A percentile compares a stretch with the other conserved stretches of the same genome.
These are phyloP conservation scores for Ettlia oleoabundans DNA, from an alignment of 139 green algal genomes.

Conservation along the genomic window DNA sequence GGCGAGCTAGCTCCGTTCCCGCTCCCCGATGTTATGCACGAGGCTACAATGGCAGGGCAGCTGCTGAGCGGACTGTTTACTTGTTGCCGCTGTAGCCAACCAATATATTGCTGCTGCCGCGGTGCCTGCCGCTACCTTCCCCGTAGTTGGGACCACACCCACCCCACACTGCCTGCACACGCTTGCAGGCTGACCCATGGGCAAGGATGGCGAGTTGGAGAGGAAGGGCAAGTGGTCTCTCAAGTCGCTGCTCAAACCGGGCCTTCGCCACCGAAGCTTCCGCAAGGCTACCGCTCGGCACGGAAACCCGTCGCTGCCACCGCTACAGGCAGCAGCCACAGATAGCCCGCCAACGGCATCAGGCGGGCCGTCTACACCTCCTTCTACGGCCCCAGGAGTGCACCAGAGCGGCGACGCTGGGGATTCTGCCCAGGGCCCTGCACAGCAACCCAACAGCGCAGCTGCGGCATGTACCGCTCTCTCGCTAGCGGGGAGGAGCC, in stretches of 20 bases:
- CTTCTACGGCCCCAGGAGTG: not conserved
- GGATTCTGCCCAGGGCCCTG: not conserved
- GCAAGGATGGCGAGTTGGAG: not conserved
- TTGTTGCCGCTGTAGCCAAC: too few relatives aligned
- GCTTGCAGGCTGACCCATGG: not conserved
- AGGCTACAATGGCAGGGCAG: too few relatives aligned
- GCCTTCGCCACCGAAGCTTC: not conserved
- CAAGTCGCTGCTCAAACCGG: not conserved
- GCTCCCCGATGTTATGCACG: too few relatives aligned
- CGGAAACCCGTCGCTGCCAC: not conserved
- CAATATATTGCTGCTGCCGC: too few relatives aligned
- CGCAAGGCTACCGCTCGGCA: not conserved
- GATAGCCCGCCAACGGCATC: too few relatives aligned
- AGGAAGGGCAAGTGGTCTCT: not conserved
- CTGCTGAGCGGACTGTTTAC: too few relatives aligned
- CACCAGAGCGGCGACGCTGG: not conserved
- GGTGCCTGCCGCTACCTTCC: too few relatives aligned
- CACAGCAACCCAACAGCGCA: not conserved
- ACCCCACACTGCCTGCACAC: too few relatives aligned
- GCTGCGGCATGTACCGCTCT: too few relatives aligned
- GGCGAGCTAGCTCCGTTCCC: too few relatives aligned
- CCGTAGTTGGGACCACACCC: too few relatives aligned
- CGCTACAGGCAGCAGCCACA: not conserved
- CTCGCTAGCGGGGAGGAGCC: not conserved
- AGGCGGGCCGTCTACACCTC: not conserved